These are phyloP conservation scores for Taxillus chinensis DNA, from an alignment of 164 flowering plant genomes.

Conservation along the genomic window DNA sequence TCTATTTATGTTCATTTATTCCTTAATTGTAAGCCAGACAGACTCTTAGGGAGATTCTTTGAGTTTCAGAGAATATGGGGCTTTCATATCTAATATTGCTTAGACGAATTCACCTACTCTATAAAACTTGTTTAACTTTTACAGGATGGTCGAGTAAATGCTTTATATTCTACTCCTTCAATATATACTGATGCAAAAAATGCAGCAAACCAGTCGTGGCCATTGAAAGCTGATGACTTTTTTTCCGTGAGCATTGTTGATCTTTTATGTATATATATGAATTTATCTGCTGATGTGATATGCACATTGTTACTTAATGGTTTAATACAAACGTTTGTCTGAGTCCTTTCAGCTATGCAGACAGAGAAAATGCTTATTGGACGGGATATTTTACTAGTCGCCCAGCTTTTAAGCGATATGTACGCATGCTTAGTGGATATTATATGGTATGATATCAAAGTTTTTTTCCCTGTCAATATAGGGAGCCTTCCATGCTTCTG, in stretches of 20 bases:
- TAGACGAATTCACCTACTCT: neutral
- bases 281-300: neutral
- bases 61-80: neutral
- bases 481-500: neutral
- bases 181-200: slow-evolving; percentile 70
- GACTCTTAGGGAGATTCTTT: neutral
- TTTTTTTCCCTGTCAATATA: neutral
- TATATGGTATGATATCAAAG: slow-evolving; percentile 48
- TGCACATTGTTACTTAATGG: neutral
- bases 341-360: slow-evolving; percentile 60
- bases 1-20: too few relatives aligned
- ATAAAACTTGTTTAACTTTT: slow-evolving; percentile 3
- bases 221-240: slow-evolving; percentile 72
- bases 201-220: slow-evolving; percentile 65
- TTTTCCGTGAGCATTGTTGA: slow-evolving; percentile 55
- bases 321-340: neutral
- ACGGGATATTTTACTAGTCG: slow-evolving; percentile 92
- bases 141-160: slow-evolving; percentile 90
- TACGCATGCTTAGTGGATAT: slow-evolving; percentile 73
- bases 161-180: slow-evolving; percentile 88
- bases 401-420: slow-evolving; percentile 72
- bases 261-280: neutral
- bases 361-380: slow-evolving; percentile 70
- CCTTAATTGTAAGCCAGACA: too few relatives aligned
- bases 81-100: neutral